Evolutionary conservation across 768 basidiomycete species (phyloP).

Genomic region (Lentinula raphanica): DNA sequence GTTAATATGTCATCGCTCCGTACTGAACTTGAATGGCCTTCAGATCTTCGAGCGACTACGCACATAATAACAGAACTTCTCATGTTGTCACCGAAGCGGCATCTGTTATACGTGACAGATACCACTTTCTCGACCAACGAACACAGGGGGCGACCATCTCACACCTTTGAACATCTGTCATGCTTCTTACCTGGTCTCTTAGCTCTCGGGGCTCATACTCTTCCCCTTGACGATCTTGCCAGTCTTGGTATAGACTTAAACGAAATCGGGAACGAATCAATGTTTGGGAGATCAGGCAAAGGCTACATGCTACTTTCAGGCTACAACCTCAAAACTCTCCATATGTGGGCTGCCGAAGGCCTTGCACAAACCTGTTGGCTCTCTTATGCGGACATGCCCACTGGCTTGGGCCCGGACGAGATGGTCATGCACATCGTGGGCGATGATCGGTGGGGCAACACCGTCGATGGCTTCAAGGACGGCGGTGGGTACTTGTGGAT

Average conservation of each 20-base stretch:
- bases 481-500: constrained; percentile 37
- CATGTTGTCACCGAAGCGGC: constrained; percentile 60
- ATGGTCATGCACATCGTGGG: constrained; percentile 32
- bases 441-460: constrained; percentile 12
- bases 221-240: constrained; percentile 51
- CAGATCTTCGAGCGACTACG: constrained; percentile 59
- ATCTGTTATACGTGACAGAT: constrained; percentile 68
- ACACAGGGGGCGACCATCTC: constrained; percentile 31
- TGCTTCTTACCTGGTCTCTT: constrained; percentile 76
- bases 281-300: constrained; percentile 29
- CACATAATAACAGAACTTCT: constrained; percentile 60
- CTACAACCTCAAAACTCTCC: constrained; percentile 56
- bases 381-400: constrained; percentile 65
- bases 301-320: constrained; percentile 31
- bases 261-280: constrained; percentile 32
- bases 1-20: background rate
- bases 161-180: constrained; percentile 66
- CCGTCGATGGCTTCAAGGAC: constrained; percentile 15
- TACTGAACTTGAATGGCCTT: background rate
- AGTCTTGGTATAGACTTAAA: constrained; percentile 41
- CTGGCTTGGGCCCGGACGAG: constrained; percentile 66
- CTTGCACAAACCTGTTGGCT: constrained; percentile 68
- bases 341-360: constrained; percentile 73
- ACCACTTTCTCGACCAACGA: constrained; percentile 21
- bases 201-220: constrained; percentile 61